A percentile compares a stretch with the other conserved stretches of the same genome.
phyloP scores from a whole-genome alignment of 2,329 filamentous ascomycete genomes.

The Leptosphaerulina australis region DNA sequence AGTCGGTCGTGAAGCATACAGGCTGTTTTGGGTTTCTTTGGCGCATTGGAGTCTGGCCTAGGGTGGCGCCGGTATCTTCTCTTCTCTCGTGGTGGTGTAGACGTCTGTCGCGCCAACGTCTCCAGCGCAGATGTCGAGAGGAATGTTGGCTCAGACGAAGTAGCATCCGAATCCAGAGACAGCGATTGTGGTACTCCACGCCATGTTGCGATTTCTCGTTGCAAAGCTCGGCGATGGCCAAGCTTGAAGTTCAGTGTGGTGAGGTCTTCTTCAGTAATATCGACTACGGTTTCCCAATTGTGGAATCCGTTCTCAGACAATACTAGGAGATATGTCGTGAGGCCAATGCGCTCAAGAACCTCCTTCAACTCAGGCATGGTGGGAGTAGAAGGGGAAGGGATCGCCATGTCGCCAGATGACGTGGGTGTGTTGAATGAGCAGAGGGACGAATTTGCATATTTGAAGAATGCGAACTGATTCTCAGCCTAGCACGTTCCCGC shows the following conservation, averaged over 20 bases:
- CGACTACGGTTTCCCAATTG: slow-evolving; percentile 47
- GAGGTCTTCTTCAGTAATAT: slow-evolving; percentile 51
- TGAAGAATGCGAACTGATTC: slow-evolving; percentile 24
- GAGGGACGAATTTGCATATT: slow-evolving; percentile 28
- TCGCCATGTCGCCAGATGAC: slow-evolving; percentile 32
- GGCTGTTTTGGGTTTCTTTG: slow-evolving; percentile 50
- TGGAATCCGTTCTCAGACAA: slow-evolving; percentile 47
- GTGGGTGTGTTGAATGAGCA: slow-evolving; percentile 19
- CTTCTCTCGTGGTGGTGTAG: slow-evolving; percentile 40
- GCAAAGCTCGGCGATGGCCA: slow-evolving; percentile 47
- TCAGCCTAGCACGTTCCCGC: slow-evolving; percentile 22
- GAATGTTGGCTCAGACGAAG: slow-evolving; percentile 26
- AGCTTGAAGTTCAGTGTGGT: slow-evolving; percentile 48
- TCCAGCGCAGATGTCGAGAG: slow-evolving; percentile 43
- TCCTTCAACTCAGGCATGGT: slow-evolving; percentile 32
- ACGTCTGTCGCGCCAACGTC: slow-evolving; percentile 30
- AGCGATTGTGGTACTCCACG: slow-evolving; percentile 39
- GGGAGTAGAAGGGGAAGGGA: slow-evolving; percentile 30
- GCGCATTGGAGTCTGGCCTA: slow-evolving; percentile 45
- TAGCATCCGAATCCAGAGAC: slow-evolving; percentile 25
- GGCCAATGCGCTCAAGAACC: slow-evolving; percentile 41
- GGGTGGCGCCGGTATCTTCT: slow-evolving; percentile 49
- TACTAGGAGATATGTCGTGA: slow-evolving; percentile 35
- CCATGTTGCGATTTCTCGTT: slow-evolving; percentile 49
- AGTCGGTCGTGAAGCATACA: slow-evolving; percentile 31